Conservation (phyloP, 768 basidiomycete species). For the Hirschioporus abietinus region DNA sequence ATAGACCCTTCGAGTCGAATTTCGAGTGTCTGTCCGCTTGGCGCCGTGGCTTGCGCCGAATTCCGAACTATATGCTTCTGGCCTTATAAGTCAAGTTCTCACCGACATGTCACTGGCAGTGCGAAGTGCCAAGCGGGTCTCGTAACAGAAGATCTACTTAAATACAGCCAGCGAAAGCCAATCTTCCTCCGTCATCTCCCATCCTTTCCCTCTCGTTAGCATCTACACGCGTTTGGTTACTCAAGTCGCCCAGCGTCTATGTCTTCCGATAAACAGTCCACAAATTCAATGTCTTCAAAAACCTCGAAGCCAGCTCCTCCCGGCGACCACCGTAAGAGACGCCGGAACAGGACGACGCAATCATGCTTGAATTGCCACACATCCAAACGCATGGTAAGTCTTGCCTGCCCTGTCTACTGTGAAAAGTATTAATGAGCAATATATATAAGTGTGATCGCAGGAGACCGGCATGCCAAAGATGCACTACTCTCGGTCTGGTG, state of each 20-base stretch:
- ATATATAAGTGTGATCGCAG: not conserved
- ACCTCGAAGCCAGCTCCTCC: conserved; percentile 31
- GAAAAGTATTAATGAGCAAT: not conserved
- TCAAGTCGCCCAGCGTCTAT: conserved; percentile 12
- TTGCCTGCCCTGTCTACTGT: not conserved
- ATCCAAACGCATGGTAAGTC: conserved; percentile 63
- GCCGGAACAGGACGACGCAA: conserved; percentile 68
- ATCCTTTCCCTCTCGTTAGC: not conserved
- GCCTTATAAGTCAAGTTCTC: not conserved
- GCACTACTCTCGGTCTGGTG: not conserved
- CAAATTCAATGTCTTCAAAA: conserved; percentile 4
- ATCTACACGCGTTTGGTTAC: not conserved
- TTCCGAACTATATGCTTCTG: not conserved
- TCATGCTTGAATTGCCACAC: conserved; percentile 72
- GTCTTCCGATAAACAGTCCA: conserved; percentile 18
- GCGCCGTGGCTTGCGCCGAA: not conserved
- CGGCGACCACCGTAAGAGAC: conserved; percentile 52
- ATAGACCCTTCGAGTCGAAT: conserved; percentile 1
- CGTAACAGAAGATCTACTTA: not conserved
- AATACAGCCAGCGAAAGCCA: not conserved
- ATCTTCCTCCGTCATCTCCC: not conserved
- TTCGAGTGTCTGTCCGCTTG: not conserved
- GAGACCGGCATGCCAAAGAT: not conserved
- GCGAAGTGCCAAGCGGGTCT: not conserved
- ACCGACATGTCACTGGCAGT: not conserved